phyloP scores from a whole-genome alignment of 192 early-diverging fungal species.

The Mortierella hygrophila region DNA sequence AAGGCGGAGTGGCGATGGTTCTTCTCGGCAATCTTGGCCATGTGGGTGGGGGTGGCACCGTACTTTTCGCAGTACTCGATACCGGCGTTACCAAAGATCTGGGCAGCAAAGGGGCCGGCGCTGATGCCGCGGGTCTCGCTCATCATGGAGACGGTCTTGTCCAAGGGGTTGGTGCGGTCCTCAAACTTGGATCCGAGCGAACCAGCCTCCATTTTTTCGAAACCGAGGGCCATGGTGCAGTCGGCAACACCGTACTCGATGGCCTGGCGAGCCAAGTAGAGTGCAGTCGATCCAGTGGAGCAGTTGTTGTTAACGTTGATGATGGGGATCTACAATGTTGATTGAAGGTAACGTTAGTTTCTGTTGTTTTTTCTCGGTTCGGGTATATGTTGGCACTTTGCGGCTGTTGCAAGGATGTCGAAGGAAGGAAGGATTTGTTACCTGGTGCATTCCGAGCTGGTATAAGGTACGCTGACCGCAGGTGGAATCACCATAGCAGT shows the following conservation, averaged over 20 bases:
- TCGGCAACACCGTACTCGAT: slow-evolving; percentile 72
- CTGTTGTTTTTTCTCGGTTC: neutral
- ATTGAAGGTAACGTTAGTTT: neutral
- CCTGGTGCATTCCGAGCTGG: slow-evolving; percentile 80
- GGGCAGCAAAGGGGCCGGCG: slow-evolving; percentile 70
- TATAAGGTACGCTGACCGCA: slow-evolving; percentile 79
- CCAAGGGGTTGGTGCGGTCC: slow-evolving; percentile 77
- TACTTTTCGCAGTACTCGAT: slow-evolving; percentile 77
- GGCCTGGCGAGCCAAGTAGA: slow-evolving; percentile 72
- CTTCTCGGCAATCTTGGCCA: slow-evolving; percentile 82
- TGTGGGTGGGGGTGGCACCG: slow-evolving; percentile 65
- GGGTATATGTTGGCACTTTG: neutral
- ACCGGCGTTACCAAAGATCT: slow-evolving; percentile 82
- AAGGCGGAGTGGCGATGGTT: slow-evolving; percentile 75
- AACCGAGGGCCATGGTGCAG: slow-evolving; percentile 81
- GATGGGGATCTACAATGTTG: slow-evolving; percentile 41
- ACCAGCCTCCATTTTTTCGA: slow-evolving; percentile 76
- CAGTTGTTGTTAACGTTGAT: slow-evolving; percentile 87
- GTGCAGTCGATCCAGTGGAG: slow-evolving; percentile 79
- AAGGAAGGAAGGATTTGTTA: neutral
- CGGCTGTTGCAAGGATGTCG: neutral
- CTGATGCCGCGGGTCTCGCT: slow-evolving; percentile 67
- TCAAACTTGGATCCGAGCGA: slow-evolving; percentile 64
- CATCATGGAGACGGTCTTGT: slow-evolving; percentile 70
- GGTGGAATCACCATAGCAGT: slow-evolving; percentile 74